Conservation (phyloP, 1,139 yeast genomes). For the Yamadazyma conglobata region DNA sequence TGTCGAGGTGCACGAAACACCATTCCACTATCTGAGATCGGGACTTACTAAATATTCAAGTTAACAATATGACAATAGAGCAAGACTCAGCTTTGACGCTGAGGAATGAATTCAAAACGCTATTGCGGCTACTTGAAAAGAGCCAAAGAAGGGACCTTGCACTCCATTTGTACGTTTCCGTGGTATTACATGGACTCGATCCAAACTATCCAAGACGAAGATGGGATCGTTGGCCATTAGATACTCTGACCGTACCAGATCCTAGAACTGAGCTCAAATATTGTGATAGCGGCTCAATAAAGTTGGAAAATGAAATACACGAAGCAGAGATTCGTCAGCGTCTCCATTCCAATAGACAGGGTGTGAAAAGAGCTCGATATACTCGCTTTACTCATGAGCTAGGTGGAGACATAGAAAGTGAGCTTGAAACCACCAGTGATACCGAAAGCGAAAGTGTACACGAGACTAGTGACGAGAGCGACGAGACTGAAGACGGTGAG, state of each 20-base stretch:
- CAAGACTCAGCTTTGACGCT: no score
- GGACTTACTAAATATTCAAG: no score
- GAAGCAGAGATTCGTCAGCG: slow-evolving; percentile 1
- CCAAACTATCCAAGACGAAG: slow-evolving; percentile 31
- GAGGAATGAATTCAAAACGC: slow-evolving; percentile 14
- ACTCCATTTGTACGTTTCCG: slow-evolving; percentile 48
- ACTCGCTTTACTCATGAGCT: no score
- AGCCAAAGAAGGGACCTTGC: slow-evolving; percentile 47
- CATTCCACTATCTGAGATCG: no score
- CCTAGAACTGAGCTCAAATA: slow-evolving; percentile 21
- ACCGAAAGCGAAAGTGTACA: not conserved
- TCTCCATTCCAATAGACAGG: no score
- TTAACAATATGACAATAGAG: no score
- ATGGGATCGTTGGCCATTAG: slow-evolving; percentile 52
- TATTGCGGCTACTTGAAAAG: slow-evolving; percentile 37
- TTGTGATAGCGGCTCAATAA: slow-evolving; percentile 2
- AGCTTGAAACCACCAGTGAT: not conserved
- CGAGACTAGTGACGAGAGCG: not conserved
- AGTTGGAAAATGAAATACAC: slow-evolving; percentile 1
- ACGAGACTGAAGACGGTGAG: slow-evolving; percentile 4
- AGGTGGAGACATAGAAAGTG: no score
- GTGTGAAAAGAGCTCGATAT: no score
- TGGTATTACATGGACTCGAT: slow-evolving; percentile 37
- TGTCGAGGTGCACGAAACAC: no score
- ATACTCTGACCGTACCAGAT: slow-evolving; percentile 29